Base-by-base conservation (phyloP, 345 rosid genomes). In the Bruguiera gymnorhiza region DNA sequence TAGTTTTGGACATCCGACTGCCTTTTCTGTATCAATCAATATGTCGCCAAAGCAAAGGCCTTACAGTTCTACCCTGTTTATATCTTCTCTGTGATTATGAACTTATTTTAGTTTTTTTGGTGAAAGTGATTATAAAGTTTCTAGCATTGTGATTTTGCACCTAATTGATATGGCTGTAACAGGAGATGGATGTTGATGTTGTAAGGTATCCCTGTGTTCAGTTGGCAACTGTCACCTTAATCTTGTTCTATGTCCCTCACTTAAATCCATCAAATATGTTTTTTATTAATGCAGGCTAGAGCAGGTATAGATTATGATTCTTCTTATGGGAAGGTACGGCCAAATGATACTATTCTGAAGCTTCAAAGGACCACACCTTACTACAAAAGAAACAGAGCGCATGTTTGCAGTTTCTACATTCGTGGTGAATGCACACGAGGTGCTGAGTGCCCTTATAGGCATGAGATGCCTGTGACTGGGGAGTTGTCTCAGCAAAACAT, bases 381-480 rank as follows among this genome's bases (percentile, higher is more conserved):
- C 78, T 92, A 94, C 74, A 91, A 94, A 78, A 81, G 98, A 68
- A 94, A 94, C 54, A 60, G 95, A 77, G 97, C 98, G 57, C 98
- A 91, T 84, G 88, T 94, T 75, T 94, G 98, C 85, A 94, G 97
- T 82, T 94, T 94, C 82, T 94, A 68, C 70, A 84, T 89, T 63
- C 83, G 97, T 26, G 98, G 97, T 68, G 97, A 94, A 79, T 94
- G 98, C 78, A 91, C 97, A 43, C 80, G 98, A 85, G 98, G 98
- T 80, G 88, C 82, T 8, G 98, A 94, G 72, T 94, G 97, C 78
- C 98, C 97, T 55, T 94, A 91, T 69, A 82, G 97, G 78, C 98
- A 94, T 71, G 97, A 94, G 86, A 94, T 94, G 97, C 97, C 98
- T 0, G 82, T 76, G 73, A 88, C 97, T 18, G 98, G 98, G 60